Percentiles rank a stretch among this genome's conserved stretches.
These are phyloP conservation scores for Salvia sclarea DNA, from an alignment of 305 asterid species.

Conservation along the genomic window DNA sequence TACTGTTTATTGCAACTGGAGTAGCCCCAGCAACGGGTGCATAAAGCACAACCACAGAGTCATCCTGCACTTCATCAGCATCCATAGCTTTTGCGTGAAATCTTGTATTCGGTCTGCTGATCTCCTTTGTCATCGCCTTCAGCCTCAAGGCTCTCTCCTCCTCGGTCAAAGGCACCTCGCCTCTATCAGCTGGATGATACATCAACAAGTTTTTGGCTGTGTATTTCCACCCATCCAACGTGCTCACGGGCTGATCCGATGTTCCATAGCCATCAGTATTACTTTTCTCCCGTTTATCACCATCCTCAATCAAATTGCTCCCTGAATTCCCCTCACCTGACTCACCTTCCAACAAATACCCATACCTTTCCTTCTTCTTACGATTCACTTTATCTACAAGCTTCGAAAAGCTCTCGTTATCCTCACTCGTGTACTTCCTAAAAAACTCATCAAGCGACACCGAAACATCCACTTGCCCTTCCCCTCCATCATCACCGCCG, in stretches of 20 bases:
- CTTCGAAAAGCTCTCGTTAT: constrained; percentile 76
- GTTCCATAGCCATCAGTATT: constrained; percentile 89
- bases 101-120: constrained; percentile 66
- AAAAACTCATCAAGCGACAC: constrained; percentile 69
- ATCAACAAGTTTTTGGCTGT: constrained; percentile 76
- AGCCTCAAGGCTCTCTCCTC: constrained; percentile 76
- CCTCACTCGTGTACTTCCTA: constrained; percentile 91
- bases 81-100: constrained; percentile 70
- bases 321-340: constrained; percentile 28
- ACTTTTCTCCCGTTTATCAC: constrained; percentile 50
- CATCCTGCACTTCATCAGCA: constrained; percentile 41
- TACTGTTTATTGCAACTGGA: constrained; percentile 53
- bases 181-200: constrained; percentile 95
- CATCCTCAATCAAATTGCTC: constrained; percentile 53
- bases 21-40: constrained; percentile 73
- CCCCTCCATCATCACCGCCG: constrained; percentile 41
- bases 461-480: constrained; percentile 47
- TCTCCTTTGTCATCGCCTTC: constrained; percentile 78
- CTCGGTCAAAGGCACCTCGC: constrained; percentile 71
- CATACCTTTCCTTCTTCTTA: constrained; percentile 64
- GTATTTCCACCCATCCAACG: constrained; percentile 88
- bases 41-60: constrained; percentile 65
- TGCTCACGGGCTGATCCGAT: constrained; percentile 72
- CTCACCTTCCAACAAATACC: constrained; percentile 56
- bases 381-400: constrained; percentile 71